Base-by-base conservation (phyloP, 1,139 yeast species). In the Kluyveromyces sp. region DNA sequence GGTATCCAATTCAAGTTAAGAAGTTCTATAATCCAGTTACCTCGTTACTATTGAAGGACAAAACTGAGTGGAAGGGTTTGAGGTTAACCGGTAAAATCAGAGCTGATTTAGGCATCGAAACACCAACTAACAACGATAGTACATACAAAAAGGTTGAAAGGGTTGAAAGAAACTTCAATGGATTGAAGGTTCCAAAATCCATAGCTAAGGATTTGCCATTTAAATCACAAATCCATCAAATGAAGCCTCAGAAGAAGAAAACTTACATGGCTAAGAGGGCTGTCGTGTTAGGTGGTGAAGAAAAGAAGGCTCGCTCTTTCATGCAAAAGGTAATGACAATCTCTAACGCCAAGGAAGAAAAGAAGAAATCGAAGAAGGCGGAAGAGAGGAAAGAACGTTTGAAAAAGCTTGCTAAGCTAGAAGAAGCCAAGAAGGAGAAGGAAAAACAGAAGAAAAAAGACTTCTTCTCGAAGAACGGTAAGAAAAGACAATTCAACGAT, bases 21-120 rank as follows among this genome's bases (percentile, higher is more conserved):
- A 81, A 81, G 64, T 92, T 88, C 67, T 94, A 92, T 69, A 94
- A 92, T 62, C 98, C 98, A 1, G 97, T 94, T 29, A 87, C 97
- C 0, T 92, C 98, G 1, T 72, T 90, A 59, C 73, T 94, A 57
- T 67, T 88, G 49, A 67, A 72, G 38, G 77, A 87, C 54, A 94
- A 92, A 68, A 72, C 75, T 32, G 86, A 86, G 61, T 94, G 99
- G 99, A 78, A 78, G 60, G 99, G 99, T 53, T 89, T 94, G 95
- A 78, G 95, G 63, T 73, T 90, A 51, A 92, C 97, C 0, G 98
- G 98, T 48, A 84, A 83, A 63, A 90, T 94, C 35, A 78, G 98
- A 58, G 94, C 94, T 29, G 95, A 78, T 32, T 67, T 77, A 55
- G 78, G 77, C 29, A 63, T 89, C 43, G 77, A 77, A 21, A 79